phyloP scores from a whole-genome alignment of 129 eudicot species.

The Flaveria brownii region DNA sequence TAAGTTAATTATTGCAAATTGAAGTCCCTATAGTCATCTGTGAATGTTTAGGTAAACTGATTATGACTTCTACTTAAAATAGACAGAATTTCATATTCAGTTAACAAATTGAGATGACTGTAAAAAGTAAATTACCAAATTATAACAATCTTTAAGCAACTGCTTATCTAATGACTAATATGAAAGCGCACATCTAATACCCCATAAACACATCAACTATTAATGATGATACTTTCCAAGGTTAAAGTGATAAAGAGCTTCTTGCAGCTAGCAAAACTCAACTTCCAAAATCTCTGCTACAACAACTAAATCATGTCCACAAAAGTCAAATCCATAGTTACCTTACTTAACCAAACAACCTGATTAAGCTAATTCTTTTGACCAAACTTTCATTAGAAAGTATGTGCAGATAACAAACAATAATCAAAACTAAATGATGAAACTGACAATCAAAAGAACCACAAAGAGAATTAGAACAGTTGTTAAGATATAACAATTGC shows the following conservation, averaged over 20 bases:
- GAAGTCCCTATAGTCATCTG: not conserved
- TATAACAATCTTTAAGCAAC: not conserved
- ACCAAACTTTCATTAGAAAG: slow-evolving; percentile 1
- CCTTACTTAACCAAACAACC: not conserved
- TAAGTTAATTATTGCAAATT: not conserved
- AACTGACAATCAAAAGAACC: not conserved
- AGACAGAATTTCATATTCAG: not conserved
- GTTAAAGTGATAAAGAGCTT: slow-evolving; percentile 5
- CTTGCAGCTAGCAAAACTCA: slow-evolving; percentile 18
- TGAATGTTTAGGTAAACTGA: too few relatives aligned
- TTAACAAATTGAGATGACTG: not conserved
- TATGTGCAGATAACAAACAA: slow-evolving; percentile 5
- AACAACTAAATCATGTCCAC: slow-evolving; percentile 11
- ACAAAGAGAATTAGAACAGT: slow-evolving; percentile 2
- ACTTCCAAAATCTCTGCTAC: slow-evolving; percentile 5
- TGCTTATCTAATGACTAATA: not conserved
- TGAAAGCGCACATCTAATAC: slow-evolving; percentile 6
- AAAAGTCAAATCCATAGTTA: slow-evolving; percentile 16
- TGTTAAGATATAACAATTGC: slow-evolving; percentile 3
- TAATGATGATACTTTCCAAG: slow-evolving; percentile 13
- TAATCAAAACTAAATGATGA: slow-evolving; percentile 10
- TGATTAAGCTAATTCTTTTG: not conserved
- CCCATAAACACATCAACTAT: slow-evolving; percentile 3
- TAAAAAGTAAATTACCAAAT: not conserved
- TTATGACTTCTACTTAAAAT: too few relatives aligned